Evolutionary conservation across 2,329 filamentous ascomycete species (phyloP), one percentile per base, ranked within the genome.

Genomic region (Trichoderma sp.): DNA sequence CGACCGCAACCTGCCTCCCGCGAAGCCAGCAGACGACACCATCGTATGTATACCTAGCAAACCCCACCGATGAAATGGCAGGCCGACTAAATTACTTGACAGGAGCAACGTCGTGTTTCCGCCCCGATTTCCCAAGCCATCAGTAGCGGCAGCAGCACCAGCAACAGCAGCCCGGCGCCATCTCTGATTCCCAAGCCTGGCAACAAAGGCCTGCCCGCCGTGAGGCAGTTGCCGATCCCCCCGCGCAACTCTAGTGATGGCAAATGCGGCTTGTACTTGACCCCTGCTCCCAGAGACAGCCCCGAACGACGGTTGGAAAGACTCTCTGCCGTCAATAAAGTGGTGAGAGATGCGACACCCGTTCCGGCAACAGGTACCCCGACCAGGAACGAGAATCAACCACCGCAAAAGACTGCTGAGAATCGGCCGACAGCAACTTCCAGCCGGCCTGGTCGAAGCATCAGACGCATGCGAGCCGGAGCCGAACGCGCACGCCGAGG

Each of bases 401-500:
- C 66, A 3, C 63, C 66, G 9, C 34, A 50, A 7, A 67, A 66
- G 5, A 59, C 24, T 2, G n/a, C 44, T 14, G 66, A 64, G 30
- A 34, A 66, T 15, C 39, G 55, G 9, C 15, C 52, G n/a, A 26
- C 47, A 3, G 21, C n/a, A 9, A 17, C 30, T n/a, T 58, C 67
- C 1, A 50, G 52, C 24, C 68, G 70, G 17, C 65, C 60, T 6
- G 59, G 57, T 51, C 71, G 74, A 41, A 71, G 70, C 10, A 68
- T 69, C 14, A 72, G 71, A 48, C 73, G 74, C 43, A 71, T 72
- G 50, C 70, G 70, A 66, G 55, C 66, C 17, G 64, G 66, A n/a
- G 71, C 73, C 67, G 64, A 67, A 43, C 72, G 73, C 34, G 72
- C 72, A 26, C 72, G 72, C 51, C 70, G 73, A n/a, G 68, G 69